A percentile compares a stretch with the other conserved stretches of the same genome.
These are phyloP conservation scores for Chaetomium sp. DNA, from an alignment of 2,329 filamentous ascomycete species.

Conservation along the genomic window DNA sequence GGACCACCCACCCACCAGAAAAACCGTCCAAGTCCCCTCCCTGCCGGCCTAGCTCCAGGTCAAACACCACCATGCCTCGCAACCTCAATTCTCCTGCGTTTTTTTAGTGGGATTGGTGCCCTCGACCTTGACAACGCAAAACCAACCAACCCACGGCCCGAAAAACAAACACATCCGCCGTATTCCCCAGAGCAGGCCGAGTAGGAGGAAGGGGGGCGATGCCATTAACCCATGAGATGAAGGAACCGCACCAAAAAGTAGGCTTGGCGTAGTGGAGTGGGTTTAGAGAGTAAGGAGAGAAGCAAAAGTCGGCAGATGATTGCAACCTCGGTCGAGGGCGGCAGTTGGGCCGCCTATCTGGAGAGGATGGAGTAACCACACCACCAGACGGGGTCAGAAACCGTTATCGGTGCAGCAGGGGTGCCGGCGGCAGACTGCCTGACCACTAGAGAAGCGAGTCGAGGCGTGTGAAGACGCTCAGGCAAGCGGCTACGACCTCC, in stretches of 20 bases:
- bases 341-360: not conserved
- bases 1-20: not conserved
- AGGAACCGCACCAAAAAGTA: no score
- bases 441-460: slow-evolving; percentile 81
- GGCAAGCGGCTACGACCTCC: slow-evolving; percentile 93
- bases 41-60: not conserved
- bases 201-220: no score
- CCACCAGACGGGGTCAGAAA: not conserved
- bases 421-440: not conserved
- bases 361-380: no score
- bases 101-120: not conserved
- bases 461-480: slow-evolving; percentile 96
- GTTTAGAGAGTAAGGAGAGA: not conserved
- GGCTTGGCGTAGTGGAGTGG: not conserved
- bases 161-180: not conserved
- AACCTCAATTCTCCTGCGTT: not conserved
- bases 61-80: not conserved
- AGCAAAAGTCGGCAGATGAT: not conserved
- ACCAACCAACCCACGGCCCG: not conserved
- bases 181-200: not conserved
- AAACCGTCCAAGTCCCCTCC: not conserved
- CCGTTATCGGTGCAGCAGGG: not conserved
- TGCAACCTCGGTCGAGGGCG: not conserved
- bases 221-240: no score
- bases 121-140: not conserved